Conservation (phyloP, 208 protist genomes). For the Trypanosoma avium region DNA sequence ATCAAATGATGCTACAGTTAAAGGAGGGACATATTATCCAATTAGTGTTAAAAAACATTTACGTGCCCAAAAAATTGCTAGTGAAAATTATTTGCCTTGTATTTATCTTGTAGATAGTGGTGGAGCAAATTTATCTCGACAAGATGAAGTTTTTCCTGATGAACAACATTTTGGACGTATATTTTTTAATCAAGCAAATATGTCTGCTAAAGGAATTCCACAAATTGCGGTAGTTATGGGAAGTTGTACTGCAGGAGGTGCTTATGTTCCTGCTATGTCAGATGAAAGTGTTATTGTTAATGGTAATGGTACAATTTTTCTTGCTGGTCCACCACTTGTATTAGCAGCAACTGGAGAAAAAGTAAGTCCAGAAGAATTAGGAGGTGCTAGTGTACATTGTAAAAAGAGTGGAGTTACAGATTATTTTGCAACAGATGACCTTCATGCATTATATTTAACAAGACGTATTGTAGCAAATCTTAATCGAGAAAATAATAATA, state of each 20-base stretch:
- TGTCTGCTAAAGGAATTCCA: constrained; percentile 92
- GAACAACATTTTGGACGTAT: constrained; percentile 97
- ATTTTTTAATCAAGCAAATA: constrained; percentile 97
- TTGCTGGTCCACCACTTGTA: constrained; percentile 95
- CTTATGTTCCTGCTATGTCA: constrained; percentile 96
- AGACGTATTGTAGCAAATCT: constrained; percentile 89
- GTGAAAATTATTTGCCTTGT: constrained; percentile 95
- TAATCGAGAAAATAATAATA: constrained; percentile 43
- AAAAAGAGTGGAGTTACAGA: constrained; percentile 90
- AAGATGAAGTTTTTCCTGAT: constrained; percentile 96
- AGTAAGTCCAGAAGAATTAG: constrained; percentile 94
- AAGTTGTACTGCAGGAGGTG: constrained; percentile 96
- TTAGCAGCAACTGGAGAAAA: constrained; percentile 93
- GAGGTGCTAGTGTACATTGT: constrained; percentile 95
- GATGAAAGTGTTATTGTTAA: constrained; percentile 95
- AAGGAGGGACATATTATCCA: constrained; percentile 97
- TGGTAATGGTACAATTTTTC: constrained; percentile 94
- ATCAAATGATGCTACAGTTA: constrained; percentile 98
- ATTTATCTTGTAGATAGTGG: constrained; percentile 97
- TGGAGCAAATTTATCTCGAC: constrained; percentile 92
- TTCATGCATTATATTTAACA: constrained; percentile 86
- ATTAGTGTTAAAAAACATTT: constrained; percentile 98
- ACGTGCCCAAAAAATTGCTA: constrained; percentile 95
- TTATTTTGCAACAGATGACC: constrained; percentile 91
- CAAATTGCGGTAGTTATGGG: constrained; percentile 98